Evolutionary conservation across 352 stramenopile species (phyloP).

Genomic region (Globisporangium parvum): DNA sequence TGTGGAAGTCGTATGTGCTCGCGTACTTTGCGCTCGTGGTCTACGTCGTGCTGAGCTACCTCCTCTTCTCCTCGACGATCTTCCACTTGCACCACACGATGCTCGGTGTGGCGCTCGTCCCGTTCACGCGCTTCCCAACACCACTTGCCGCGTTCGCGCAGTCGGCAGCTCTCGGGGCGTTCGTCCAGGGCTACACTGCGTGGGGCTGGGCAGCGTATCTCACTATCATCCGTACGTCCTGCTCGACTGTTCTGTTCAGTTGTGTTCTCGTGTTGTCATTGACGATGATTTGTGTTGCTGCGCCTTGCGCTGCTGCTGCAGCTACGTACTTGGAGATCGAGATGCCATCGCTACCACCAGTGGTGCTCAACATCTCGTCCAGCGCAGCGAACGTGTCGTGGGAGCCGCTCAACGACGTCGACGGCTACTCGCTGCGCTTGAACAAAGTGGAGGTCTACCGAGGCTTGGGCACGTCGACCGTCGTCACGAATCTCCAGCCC

Average conservation of each 20-base stretch:
- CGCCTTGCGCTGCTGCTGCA: conserved; percentile 8
- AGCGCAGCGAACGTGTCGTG: conserved; percentile 39
- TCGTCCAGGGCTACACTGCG: conserved; percentile 68
- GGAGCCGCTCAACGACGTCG: conserved; percentile 35
- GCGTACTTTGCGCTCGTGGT: conserved; percentile 28
- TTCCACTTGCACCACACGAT: conserved; percentile 79
- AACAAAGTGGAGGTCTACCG: conserved; percentile 77
- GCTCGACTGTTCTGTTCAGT: background rate
- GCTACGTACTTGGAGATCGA: conserved; percentile 63
- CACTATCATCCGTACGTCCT: conserved; percentile 45
- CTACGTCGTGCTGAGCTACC: conserved; percentile 41
- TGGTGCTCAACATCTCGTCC: conserved; percentile 34
- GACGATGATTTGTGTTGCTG: background rate
- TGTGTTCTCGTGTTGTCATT: background rate
- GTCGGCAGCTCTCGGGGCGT: conserved; percentile 42
- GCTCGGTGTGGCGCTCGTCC: conserved; percentile 52
- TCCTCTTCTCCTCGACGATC: conserved; percentile 44
- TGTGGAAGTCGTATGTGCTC: conserved; percentile 30
- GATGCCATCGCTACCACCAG: conserved; percentile 20
- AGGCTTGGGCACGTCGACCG: conserved; percentile 30
- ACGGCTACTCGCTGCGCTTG: conserved; percentile 66
- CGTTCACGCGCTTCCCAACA: conserved; percentile 64
- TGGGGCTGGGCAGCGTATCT: conserved; percentile 76
- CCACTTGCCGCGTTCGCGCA: conserved; percentile 48
- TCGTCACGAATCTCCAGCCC: conserved; percentile 35